Evolutionary conservation across 768 basidiomycete genomes (phyloP), one percentile per base, ranked within the genome.

Genomic region (Kwoniella newhampshirensis): DNA sequence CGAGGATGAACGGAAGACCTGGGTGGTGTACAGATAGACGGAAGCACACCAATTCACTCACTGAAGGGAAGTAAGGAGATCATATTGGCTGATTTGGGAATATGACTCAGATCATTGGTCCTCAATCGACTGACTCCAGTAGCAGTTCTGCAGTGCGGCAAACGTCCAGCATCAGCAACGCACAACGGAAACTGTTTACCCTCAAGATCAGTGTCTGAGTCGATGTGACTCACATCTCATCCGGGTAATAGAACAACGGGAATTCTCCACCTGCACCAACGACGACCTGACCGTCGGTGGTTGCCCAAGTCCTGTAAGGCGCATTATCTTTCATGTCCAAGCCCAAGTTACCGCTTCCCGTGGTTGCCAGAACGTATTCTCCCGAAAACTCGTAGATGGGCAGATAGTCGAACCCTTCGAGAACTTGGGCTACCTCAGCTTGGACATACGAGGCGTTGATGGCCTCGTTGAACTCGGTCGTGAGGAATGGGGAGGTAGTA

Each of bases 91-190:
- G 41, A n/a, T n/a, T 42, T 42, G 17, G 41, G 41, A n/a, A 42
- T 23, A 5, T 42, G 41, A 42, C 8, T 42, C 21, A n/a, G 41
- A 42, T 42, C 41, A n/a, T 42, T 42, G n/a, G 18, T n/a, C 17
- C 41, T 42, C 41, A n/a, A 42, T 42, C 41, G 41, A 42, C 41
- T 42, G 41, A 42, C 41, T 7, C 41, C 41, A 23, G 41, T 42
- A n/a, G 41, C 41, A 8, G 41, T n/a, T 6, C 32, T 32, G 13
- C 6, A 13, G 32, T 13, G 13, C 6, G 13, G 32, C 6, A 32
- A 32, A 32, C 7, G 13, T 13, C 6, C 32, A 32, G n/a, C 13
- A 32, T 32, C 32, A 32, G 32, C 32, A n/a, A n/a, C n/a, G n/a
- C n/a, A n/a, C n/a, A n/a, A n/a, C n/a, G n/a, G n/a, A n/a, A n/a